phyloP scores from a whole-genome alignment of 2,329 filamentous ascomycete genomes.

The Penicillium janthinellum region DNA sequence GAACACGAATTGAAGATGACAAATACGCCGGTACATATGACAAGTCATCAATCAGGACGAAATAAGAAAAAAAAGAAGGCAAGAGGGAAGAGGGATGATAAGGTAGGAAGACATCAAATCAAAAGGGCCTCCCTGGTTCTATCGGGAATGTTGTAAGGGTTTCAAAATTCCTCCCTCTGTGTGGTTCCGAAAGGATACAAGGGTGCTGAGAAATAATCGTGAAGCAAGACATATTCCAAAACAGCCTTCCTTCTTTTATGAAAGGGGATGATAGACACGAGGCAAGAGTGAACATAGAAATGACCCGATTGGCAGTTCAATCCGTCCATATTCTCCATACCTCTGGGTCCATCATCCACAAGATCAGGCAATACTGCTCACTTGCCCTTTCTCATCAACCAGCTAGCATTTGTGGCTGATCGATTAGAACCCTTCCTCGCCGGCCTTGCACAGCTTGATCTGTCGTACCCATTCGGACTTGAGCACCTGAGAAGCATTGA shows the following conservation, averaged over 20 bases:
- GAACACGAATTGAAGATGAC: slow-evolving; percentile 17
- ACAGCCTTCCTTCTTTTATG: neutral
- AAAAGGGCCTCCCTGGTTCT: slow-evolving; percentile 22
- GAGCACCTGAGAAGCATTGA: slow-evolving; percentile 93
- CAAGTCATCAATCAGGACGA: neutral
- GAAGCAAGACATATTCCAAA: slow-evolving; percentile 1
- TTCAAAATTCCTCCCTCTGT: slow-evolving; percentile 6
- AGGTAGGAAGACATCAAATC: neutral
- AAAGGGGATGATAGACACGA: too few relatives aligned
- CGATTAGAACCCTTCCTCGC: slow-evolving; percentile 82
- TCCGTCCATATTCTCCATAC: neutral
- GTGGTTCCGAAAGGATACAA: slow-evolving; percentile 9
- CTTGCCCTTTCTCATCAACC: neutral
- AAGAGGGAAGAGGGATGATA: neutral
- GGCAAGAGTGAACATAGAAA: neutral
- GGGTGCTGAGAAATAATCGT: slow-evolving; percentile 5
- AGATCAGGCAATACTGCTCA: neutral
- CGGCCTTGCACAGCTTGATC: slow-evolving; percentile 95
- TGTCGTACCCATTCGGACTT: slow-evolving; percentile 99
- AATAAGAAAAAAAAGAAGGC: neutral
- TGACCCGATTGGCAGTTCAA: neutral
- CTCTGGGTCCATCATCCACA: neutral
- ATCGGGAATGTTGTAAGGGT: slow-evolving; percentile 22
- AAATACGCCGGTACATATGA: slow-evolving; percentile 21
- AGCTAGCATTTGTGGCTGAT: neutral